Conservation (phyloP, 257 asterid genomes). For the Jacaranda copaia region DNA sequence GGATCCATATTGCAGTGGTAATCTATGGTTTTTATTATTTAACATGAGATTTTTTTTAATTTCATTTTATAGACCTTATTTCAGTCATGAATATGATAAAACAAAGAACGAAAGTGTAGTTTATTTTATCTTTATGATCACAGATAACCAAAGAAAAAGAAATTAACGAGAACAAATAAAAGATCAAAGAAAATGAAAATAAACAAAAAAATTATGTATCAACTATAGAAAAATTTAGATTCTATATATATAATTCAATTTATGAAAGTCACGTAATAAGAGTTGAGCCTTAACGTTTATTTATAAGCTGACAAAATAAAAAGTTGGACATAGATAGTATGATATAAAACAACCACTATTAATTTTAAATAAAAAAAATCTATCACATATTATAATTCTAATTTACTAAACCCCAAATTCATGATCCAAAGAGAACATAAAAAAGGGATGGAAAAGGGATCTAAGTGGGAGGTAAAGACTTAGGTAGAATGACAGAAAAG, state of each 20-base stretch:
- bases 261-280: too few relatives aligned
- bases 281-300: too few relatives aligned
- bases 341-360: too few relatives aligned
- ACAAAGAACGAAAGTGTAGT: too few relatives aligned
- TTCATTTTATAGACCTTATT: not conserved
- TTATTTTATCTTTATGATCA: not conserved
- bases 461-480: slow-evolving; percentile 24
- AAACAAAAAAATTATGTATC: too few relatives aligned
- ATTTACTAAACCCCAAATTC: not conserved
- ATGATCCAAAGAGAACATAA: not conserved
- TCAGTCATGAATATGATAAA: too few relatives aligned
- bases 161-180: too few relatives aligned
- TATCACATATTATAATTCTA: not conserved
- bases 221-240: too few relatives aligned
- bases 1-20: not conserved
- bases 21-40: not conserved
- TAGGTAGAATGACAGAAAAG: slow-evolving; percentile 32
- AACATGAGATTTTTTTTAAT: not conserved
- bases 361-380: not conserved
- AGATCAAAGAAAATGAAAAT: too few relatives aligned
- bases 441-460: not conserved
- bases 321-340: too few relatives aligned
- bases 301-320: too few relatives aligned
- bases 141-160: not conserved
- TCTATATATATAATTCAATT: too few relatives aligned